Base-by-base conservation (phyloP, 495 filamentous ascomycete species). In the Penicillium coffeae region DNA sequence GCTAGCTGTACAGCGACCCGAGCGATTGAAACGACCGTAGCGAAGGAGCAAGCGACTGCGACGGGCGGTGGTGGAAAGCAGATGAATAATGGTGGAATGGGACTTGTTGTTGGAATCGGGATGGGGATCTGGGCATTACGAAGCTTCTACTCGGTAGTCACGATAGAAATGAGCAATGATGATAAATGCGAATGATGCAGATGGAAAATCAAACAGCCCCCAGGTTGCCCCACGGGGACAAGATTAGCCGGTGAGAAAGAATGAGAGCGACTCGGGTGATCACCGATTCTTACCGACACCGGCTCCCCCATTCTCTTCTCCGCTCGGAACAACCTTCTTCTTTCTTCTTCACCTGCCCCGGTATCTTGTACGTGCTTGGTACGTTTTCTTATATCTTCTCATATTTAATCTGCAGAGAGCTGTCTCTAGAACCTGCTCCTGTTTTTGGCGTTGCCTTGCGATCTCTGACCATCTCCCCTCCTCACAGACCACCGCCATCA, bases 1-100 rank as follows among this genome's bases (percentile, higher is more conserved):
- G 71, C 74, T 16, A 87, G 85, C 60, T 95, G 90, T 61, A 80
- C 79, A 10, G 78, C 77, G 18, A 74, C 76, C 0, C 66, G 75
- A 35, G 73, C 71, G 10, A 77, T n/a, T n/a, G n/a, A 75, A 18
- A 66, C 63, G 32, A 72, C 69, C 8, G 79, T 86, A 36, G 78
- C 74, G 41, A 90, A 90, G 74, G 76, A 66, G 52, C 52, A 76
- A 42, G 33, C 54, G 13, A 63, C 54, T 4, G 46, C 38, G 35
- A 37, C 19, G 2, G 38, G n/a, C n/a, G n/a, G 42, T 12, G 21
- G 19, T 27, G 35, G 3, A 40, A 13, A 21, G 25, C 19, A 48
- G 21, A 32, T 45, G 20, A 43, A 18, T 12, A 48, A 33, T 33
- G 37, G 32, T 21, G 32, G 27, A 39, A 51, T 34, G 10, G 10